Evolutionary conservation across 768 basidiomycete species (phyloP).

Genomic region (Russula lepida): DNA sequence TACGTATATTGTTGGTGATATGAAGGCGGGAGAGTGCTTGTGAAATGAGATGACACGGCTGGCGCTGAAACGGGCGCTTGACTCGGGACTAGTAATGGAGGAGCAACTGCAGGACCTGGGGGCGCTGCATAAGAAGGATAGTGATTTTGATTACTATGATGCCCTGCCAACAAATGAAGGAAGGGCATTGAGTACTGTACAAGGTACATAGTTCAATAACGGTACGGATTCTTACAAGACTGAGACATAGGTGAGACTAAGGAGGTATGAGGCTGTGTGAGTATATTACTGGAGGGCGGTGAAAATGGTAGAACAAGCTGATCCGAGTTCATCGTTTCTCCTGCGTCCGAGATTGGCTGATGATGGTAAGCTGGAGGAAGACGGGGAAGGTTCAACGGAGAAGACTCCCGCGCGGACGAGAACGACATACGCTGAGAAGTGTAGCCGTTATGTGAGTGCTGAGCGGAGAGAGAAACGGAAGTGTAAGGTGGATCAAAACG

Average conservation of each 20-base stretch:
- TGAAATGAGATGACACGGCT: conserved; percentile 1
- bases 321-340: conserved; percentile 16
- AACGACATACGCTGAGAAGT: conserved; percentile 19
- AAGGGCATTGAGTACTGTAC: conserved; percentile 61
- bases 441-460: conserved; percentile 18
- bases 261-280: conserved; percentile 43
- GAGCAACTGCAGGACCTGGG: not conserved
- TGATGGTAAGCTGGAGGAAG: conserved; percentile 20
- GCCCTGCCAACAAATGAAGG: conserved; percentile 42
- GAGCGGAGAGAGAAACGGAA: conserved; percentile 19
- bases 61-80: not conserved
- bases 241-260: conserved; percentile 32
- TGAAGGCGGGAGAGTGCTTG: conserved; percentile 14
- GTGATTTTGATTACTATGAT: conserved; percentile 22
- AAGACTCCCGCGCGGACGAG: conserved; percentile 18
- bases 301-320: conserved; percentile 19
- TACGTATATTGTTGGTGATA: conserved; percentile 17
- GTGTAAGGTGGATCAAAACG: conserved; percentile 27
- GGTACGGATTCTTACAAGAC: conserved; percentile 68
- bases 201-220: conserved; percentile 55
- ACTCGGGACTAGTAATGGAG: not conserved
- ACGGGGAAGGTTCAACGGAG: conserved; percentile 20
- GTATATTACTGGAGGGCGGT: conserved; percentile 30
- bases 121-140: conserved; percentile 20
- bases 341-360: conserved; percentile 14